Percentiles rank a stretch among this genome's conserved stretches.
Evolutionary conservation across 371 early-diverging fungal genomes (phyloP).

Genomic region (Mucor saturninus): DNA sequence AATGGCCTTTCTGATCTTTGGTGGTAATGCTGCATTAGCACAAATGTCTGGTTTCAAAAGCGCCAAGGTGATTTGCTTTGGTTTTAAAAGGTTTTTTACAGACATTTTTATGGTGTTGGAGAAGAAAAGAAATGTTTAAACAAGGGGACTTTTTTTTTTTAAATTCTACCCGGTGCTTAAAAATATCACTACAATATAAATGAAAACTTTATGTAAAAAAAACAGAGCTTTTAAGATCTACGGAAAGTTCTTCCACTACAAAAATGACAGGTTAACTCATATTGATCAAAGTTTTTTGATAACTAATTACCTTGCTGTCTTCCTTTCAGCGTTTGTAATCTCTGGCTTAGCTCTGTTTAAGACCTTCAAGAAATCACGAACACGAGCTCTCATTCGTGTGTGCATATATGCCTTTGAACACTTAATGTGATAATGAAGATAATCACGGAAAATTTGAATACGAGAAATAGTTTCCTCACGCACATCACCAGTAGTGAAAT

Average conservation of each 20-base stretch:
- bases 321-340: constrained; percentile 78
- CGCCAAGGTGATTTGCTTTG: constrained; percentile 67
- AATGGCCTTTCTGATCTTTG: constrained; percentile 48
- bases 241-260: constrained; percentile 33
- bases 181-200: background rate
- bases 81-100: constrained; percentile 11
- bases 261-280: background rate
- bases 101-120: background rate
- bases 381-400: constrained; percentile 95
- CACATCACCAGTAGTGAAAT: constrained; percentile 74
- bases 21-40: constrained; percentile 59
- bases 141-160: background rate
- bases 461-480: constrained; percentile 90
- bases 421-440: constrained; percentile 98
- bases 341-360: constrained; percentile 98
- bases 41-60: constrained; percentile 80
- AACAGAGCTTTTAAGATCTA: constrained; percentile 15
- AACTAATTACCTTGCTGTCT: constrained; percentile 73
- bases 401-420: constrained; percentile 99
- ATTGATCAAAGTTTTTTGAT: background rate
- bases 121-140: background rate
- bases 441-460: constrained; percentile 96
- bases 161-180: constrained; percentile 88
- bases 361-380: constrained; percentile 95
- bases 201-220: background rate